Evolutionary conservation across 305 asterid genomes (phyloP), one percentile per base, ranked within the genome.

Genomic region (Ilex paraguariensis): DNA sequence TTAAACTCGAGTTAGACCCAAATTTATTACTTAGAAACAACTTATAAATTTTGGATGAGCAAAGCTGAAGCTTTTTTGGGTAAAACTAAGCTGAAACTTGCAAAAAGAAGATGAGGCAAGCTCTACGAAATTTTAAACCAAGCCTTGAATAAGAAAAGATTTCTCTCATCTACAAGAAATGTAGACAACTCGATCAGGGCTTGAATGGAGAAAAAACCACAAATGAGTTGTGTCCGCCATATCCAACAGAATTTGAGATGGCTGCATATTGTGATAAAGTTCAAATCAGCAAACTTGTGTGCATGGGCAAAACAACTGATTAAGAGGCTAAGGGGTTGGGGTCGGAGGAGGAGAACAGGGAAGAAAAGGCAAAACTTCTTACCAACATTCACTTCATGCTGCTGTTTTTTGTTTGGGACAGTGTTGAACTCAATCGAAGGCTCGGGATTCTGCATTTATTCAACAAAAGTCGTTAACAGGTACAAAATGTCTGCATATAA

Each of bases 151-250:
- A 36, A 36, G 7, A 5, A 36, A 5, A 36, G 42, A 36, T 36
- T 36, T 5, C 42, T 36, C 42, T 36, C 42, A 36, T 5, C 42
- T 0, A 36, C 42, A 36, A 36, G 42, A 36, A 36, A 36, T 36
- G 42, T 36, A 36, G 42, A 36, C 42, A 17, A 60, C 58, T 57
- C 54, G 66, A 63, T 80, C 86, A 92, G 9, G 88, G 88, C 66
- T 79, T 85, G 87, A 83, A 87, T 44, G 90, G 87, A 17, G 95
- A 82, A 66, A 90, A 87, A 40, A 79, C 95, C 33, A 87, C 97
- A 15, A 90, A 95, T 2, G 95, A 85, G 69, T 87, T 90, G 87
- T 87, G 95, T 40, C 95, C 97, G 5, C 97, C 97, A 69, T 87
- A 90, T 57, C 97, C 97, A 54, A 90, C 87, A 31, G 97, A 90